Evolutionary conservation across 805 yeast genomes (phyloP).

Genomic region (Brettanomyces custersianus): DNA sequence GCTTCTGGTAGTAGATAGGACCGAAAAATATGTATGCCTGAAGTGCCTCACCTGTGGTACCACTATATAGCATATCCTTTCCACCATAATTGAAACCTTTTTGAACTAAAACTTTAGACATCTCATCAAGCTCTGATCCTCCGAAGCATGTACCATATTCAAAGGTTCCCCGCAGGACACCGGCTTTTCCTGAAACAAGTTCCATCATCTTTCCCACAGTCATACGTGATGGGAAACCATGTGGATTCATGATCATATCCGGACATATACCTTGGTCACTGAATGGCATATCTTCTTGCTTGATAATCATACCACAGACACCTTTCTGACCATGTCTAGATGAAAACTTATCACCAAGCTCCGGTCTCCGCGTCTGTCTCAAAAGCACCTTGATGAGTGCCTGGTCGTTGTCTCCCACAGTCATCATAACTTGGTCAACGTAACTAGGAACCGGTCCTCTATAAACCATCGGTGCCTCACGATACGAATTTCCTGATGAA

Average conservation of each 20-base stretch:
- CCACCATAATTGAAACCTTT: slow-evolving; percentile 93
- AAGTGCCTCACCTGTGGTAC: slow-evolving; percentile 93
- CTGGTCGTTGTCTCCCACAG: slow-evolving; percentile 91
- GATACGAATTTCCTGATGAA: slow-evolving; percentile 30
- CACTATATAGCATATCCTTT: slow-evolving; percentile 94
- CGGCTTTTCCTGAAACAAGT: slow-evolving; percentile 93
- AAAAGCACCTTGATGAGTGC: slow-evolving; percentile 85
- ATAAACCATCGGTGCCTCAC: slow-evolving; percentile 87
- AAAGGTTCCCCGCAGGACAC: slow-evolving; percentile 82
- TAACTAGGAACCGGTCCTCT: slow-evolving; percentile 94
- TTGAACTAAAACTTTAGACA: slow-evolving; percentile 83
- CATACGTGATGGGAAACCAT: slow-evolving; percentile 99
- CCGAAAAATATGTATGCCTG: slow-evolving; percentile 98
- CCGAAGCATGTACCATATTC: slow-evolving; percentile 99
- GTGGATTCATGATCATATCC: slow-evolving; percentile 97
- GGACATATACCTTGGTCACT: slow-evolving; percentile 88
- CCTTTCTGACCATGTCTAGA: slow-evolving; percentile 99
- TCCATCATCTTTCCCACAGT: slow-evolving; percentile 99
- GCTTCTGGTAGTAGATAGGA: slow-evolving; percentile 94
- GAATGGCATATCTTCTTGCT: slow-evolving; percentile 95
- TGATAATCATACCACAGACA: slow-evolving; percentile 97
- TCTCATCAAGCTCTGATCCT: slow-evolving; percentile 91
- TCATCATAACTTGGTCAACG: slow-evolving; percentile 96
- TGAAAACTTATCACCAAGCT: slow-evolving; percentile 93
- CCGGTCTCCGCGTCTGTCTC: slow-evolving; percentile 95